Evolutionary conservation across 2,329 filamentous ascomycete genomes (phyloP), one percentile per base, ranked within the genome.

Genomic region (Calonectria montana): DNA sequence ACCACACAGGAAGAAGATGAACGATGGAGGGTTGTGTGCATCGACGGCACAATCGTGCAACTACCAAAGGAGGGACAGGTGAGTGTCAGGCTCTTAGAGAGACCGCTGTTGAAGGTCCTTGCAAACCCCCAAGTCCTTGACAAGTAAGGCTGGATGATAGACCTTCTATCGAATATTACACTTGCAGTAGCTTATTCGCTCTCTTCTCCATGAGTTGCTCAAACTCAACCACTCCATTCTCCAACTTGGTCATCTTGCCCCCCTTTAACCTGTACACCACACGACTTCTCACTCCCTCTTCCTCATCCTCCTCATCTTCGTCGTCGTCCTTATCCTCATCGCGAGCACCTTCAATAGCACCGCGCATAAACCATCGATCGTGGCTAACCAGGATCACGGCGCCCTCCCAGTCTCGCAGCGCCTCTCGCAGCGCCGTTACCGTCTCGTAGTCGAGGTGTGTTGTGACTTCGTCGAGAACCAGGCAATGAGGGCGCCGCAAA

Each of bases 21-120:
- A 55, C 86, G 91, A 65, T 98, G 95, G 95, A 88, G 96, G 72
- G 91, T 96, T 79, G 89, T 97, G 16, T 98, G 96, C 81, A 87
- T 98, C n/a, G 96, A 98, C 82, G 96, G 96, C 3, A 95, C 93
- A 65, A 97, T 97, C 78, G 90, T 98, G 3, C 88, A 90, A 70
- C 85, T 98, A 1, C 92, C 93, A 23, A 82, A 87, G 64, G 91
- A 89, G 2, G 95, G 95, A 0, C 92, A 90, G 87, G 90, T 97
- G 82, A 89, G 91, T 71, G 88, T 98, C 0, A 83, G 82, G 73
- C 89, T 84, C 78, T 86, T 89, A 27, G 80, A 82, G 10, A 75
- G 79, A 48, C 80, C 82, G n/a, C 80, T 83, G 29, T 81, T 90
- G 61, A 81, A 80, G 53, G 80, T 91, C 9, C 73, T 91, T 53